Evolutionary conservation across 371 early-diverging fungal genomes (phyloP).

Genomic region (Capillidium rhysosporum): DNA sequence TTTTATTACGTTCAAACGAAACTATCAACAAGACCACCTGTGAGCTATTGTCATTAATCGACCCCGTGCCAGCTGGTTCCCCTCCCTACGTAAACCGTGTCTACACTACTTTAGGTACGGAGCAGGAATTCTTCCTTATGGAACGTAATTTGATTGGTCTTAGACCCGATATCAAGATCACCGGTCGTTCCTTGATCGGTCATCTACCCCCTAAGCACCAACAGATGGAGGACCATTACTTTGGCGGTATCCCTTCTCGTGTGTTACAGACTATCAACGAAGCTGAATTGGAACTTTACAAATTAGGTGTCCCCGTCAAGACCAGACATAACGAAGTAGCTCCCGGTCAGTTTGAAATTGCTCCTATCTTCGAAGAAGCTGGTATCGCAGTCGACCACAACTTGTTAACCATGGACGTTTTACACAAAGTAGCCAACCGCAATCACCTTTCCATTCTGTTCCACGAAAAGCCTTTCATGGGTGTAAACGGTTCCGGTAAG

Average conservation of each 20-base stretch:
- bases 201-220: constrained; percentile 92
- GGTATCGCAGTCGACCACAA: constrained; percentile 97
- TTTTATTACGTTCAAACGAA: constrained; percentile 76
- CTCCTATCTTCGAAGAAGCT: constrained; percentile 94
- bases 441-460: constrained; percentile 90
- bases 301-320: constrained; percentile 93
- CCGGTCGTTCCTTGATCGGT: constrained; percentile 86
- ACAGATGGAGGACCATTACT: constrained; percentile 97
- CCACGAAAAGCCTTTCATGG: constrained; percentile 98
- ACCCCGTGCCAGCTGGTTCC: constrained; percentile 33
- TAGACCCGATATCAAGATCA: constrained; percentile 89
- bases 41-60: constrained; percentile 51
- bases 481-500: constrained; percentile 96
- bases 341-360: constrained; percentile 93
- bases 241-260: constrained; percentile 88
- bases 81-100: constrained; percentile 50
- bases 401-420: constrained; percentile 87
- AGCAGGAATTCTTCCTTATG: constrained; percentile 96
- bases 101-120: constrained; percentile 82
- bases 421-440: constrained; percentile 90
- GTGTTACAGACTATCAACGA: constrained; percentile 83
- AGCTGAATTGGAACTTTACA: constrained; percentile 78
- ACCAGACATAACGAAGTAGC: constrained; percentile 99
- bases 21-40: constrained; percentile 58
- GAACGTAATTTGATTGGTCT: constrained; percentile 79